Base-by-base conservation (phyloP, 352 stramenopile species). In the Pythium myriotylum region DNA sequence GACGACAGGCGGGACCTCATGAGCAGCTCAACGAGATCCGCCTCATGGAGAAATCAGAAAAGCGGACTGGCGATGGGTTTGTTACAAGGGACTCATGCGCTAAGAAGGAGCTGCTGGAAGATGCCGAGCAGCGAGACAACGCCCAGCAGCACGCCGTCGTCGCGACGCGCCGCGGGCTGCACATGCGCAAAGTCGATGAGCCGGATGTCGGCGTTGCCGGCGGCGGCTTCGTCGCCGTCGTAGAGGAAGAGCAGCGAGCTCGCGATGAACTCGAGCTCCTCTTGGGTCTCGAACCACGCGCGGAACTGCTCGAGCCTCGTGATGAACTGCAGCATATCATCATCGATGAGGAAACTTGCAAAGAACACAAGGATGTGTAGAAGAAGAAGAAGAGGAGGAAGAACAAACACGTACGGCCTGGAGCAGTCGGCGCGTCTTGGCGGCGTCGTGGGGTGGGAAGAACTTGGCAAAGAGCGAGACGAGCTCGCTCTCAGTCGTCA, bases 181-280 rank as follows among this genome's bases (percentile, higher is more conserved):
- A 82, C 76, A 54, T 95, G 86, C n/a, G 86, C 84, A 68, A 95
- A 95, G 59, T 95, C 86, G 29, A 95, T 95, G 27, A 95, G 77
- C 0, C 83, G 83, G 39, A 94, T 87, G 62, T 94, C 83, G 19
- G 10, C 43, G 17, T 16, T 37, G 22, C 32, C 20, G 27, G 41
- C 62, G 16, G 48, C 49, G 2, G 23, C 9, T 7, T 16, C 33
- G 13, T 85, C 62, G 41, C 79, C 89, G 71, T 98, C 89, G 74
- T 98, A 98, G 6, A 98, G 76, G 42, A 99, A 96, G 46, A 99
- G 71, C 57, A 99, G 81, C 14, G 95, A 98, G 60, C 92, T 98
- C 2, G 91, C 91, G 73, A 97, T 97, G 76, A 99, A 98, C 50
- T 84, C 69, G 26, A 89, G 85, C 27, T 77, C 68, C 40, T 79